A percentile compares a stretch with the other conserved stretches of the same genome.
These are phyloP conservation scores for Elymus sibiricus DNA, from an alignment of 176 grass and related monocot species.

Conservation along the genomic window DNA sequence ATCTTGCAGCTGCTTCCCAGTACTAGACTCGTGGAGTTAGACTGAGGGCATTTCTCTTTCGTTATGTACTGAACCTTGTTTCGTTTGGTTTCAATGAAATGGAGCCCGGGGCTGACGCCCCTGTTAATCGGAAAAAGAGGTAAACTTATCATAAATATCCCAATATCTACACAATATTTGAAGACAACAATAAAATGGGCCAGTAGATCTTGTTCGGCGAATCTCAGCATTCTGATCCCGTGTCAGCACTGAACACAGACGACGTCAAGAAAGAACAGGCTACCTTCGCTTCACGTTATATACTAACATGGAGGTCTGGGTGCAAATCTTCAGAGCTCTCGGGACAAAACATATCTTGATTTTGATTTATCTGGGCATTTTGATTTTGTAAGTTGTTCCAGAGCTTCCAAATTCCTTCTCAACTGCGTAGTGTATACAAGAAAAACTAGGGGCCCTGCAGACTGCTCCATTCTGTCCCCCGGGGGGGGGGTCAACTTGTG, in stretches of 20 bases:
- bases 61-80: neutral
- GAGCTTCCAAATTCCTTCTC: neutral
- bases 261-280: neutral
- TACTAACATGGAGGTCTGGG: neutral
- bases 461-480: neutral
- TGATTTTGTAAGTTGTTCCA: neutral
- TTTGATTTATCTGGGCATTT: neutral
- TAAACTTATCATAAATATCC: neutral
- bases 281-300: neutral
- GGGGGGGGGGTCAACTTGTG: no score
- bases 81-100: neutral
- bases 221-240: neutral
- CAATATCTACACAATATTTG: neutral
- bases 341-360: neutral
- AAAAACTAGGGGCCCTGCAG: neutral
- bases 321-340: neutral
- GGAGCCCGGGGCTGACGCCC: neutral
- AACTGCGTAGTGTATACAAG: neutral
- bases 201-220: neutral
- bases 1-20: no score
- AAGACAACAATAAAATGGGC: neutral
- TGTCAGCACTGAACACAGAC: neutral
- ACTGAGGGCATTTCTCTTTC: neutral
- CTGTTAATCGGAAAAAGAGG: neutral
- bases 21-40: no score